Percentiles rank a stretch among this genome's conserved stretches.
Conservation (phyloP, 768 basidiomycete species). For the Mycena latifolia region DNA sequence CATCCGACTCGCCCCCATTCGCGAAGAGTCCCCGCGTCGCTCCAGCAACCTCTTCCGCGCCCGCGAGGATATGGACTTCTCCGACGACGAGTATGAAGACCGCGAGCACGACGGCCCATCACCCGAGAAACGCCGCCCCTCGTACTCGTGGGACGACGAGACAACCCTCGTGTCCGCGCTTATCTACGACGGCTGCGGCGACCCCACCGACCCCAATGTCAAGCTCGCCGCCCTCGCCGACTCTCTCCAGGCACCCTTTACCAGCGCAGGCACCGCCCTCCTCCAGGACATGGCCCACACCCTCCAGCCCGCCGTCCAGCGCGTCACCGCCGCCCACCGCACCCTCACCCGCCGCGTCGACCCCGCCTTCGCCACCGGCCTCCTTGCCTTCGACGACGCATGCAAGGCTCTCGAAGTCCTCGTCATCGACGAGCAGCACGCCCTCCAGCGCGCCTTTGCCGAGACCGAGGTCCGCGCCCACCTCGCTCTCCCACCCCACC, state of each 20-base stretch:
- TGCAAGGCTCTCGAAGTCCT: constrained; percentile 65
- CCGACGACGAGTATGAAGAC: constrained; percentile 40
- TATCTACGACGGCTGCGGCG: constrained; percentile 49
- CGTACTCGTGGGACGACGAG: constrained; percentile 66
- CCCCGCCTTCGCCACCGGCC: constrained; percentile 52
- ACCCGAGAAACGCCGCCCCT: constrained; percentile 28
- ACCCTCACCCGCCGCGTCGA: constrained; percentile 55
- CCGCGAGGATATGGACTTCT: constrained; percentile 25
- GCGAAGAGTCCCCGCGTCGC: constrained; percentile 3
- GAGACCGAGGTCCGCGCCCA: constrained; percentile 55
- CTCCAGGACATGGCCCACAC: constrained; percentile 56
- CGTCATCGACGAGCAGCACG: constrained; percentile 57
- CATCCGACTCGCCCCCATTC: not conserved
- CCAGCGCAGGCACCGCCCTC: constrained; percentile 50
- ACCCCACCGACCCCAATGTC: constrained; percentile 41
- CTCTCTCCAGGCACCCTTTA: constrained; percentile 57
- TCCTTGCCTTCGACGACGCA: constrained; percentile 66
- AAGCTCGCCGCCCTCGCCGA: constrained; percentile 52
- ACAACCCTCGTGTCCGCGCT: constrained; percentile 64
- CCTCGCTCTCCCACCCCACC: constrained; percentile 7
- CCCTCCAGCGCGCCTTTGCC: constrained; percentile 52
- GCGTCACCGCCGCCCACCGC: constrained; percentile 56
- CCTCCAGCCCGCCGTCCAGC: constrained; percentile 62
- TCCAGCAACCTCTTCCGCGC: constrained; percentile 26
- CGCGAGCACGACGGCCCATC: not conserved